phyloP scores from a whole-genome alignment of 2,329 filamentous ascomycete species.

The Parascedosporium putredinis region DNA sequence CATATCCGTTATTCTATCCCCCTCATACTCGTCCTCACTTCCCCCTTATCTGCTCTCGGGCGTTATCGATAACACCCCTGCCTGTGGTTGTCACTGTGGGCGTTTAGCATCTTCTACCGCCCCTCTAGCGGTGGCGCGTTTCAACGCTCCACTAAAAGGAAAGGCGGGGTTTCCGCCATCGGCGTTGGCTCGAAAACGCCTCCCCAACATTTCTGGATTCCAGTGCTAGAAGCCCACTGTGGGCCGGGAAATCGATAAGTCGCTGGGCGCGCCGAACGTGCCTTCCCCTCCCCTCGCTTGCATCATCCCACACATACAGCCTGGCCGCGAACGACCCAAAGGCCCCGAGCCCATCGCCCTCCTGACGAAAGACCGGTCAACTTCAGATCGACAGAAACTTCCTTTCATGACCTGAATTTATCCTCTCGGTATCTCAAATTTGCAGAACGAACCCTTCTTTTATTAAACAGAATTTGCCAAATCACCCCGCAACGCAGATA shows the following conservation, averaged over 20 bases:
- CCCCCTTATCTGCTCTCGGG: not conserved
- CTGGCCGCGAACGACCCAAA: no score
- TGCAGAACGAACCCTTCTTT: no score
- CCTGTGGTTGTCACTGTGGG: not conserved
- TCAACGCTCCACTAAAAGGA: not conserved
- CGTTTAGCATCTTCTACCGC: not conserved
- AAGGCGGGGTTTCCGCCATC: not conserved
- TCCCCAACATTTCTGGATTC: not conserved
- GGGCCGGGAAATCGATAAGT: no score
- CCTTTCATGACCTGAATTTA: no score
- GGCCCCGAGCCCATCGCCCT: no score
- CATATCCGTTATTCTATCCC: not conserved
- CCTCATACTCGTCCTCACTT: not conserved
- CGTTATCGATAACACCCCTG: not conserved
- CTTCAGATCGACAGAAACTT: no score
- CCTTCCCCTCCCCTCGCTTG: not conserved
- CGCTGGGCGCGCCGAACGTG: no score
- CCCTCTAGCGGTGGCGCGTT: not conserved
- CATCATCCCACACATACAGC: no score
- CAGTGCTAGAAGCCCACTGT: not conserved
- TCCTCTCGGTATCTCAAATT: no score
- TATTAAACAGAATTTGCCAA: no score
- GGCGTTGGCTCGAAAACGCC: not conserved
- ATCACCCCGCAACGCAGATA: no score
- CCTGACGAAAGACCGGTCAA: no score